Conservation (phyloP, 306 rosid species). For the Vigna trinervia region DNA sequence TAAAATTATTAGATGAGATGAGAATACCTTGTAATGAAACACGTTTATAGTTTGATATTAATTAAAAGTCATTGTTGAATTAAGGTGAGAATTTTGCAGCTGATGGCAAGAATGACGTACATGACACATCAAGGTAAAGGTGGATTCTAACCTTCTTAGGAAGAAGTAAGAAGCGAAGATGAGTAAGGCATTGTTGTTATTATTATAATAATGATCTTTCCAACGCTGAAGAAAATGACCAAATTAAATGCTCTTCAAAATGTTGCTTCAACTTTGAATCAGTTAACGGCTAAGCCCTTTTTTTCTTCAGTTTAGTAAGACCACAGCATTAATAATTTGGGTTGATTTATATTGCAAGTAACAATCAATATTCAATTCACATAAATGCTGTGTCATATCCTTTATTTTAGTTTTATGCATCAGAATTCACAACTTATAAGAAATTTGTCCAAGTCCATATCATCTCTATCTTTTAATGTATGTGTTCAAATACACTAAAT, state of each 20-base stretch:
- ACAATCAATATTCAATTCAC: background rate
- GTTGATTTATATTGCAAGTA: background rate
- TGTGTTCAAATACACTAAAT: too few species aligned
- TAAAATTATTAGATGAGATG: too few species aligned
- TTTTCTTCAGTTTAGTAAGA: background rate
- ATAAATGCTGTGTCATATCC: background rate
- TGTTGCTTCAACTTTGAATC: constrained; percentile 2
- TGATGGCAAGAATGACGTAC: constrained; percentile 4
- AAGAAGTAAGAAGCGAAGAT: background rate
- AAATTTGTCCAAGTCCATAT: too few species aligned
- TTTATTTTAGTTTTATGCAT: background rate
- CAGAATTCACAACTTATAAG: background rate
- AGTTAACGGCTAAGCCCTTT: background rate
- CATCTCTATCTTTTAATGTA: too few species aligned
- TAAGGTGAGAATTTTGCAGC: background rate
- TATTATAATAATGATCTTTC: background rate
- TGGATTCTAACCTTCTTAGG: constrained; percentile 7
- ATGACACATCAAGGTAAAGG: background rate
- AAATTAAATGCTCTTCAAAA: constrained; percentile 1
- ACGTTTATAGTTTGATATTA: too few species aligned
- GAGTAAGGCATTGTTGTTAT: background rate
- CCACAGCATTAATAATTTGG: background rate
- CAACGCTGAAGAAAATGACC: constrained; percentile 31
- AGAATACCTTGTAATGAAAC: too few species aligned
- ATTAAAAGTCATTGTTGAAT: too few species aligned